Base-by-base conservation (phyloP, 352 stramenopile genomes). In the Phytophthora chlamydospora region DNA sequence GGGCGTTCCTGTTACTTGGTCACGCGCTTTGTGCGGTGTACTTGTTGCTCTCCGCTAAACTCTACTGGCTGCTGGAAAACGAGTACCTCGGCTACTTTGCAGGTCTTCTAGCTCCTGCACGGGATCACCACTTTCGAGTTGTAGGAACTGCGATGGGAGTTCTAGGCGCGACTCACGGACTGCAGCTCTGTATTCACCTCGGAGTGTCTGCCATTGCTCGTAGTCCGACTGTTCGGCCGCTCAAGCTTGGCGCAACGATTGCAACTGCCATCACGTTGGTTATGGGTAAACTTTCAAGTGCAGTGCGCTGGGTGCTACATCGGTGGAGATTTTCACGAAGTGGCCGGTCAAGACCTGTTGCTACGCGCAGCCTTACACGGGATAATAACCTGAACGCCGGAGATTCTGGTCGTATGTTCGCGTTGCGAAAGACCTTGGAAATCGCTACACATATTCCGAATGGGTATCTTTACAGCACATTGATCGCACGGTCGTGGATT, bases 401-500 rank as follows among this genome's bases (percentile, higher is more conserved):
- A 13, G 44, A 66, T 9, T 85, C 73, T 36, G 39, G 66, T 24
- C 13, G 56, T 4, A 42, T 67, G 0, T 75, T 82, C 19, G 35
- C 70, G 5, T 5, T 56, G 0, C 67, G 64, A 0, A 75, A 83
- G 24, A 21, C 74, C 4, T 8, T 83, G 3, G 71, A 83, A 42
- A 65, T 79, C 39, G 46, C 52, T 8, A 72, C 62, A 7, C 76
- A 81, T 35, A 67, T 66, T 0, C 24, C 61, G 6, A 71, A 81
- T 32, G 62, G 71, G 6, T 79, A 81, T 47, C 54, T 52, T 10
- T 63, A 62, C 17, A 86, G 76, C 24, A 16, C 69, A 3, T 47
- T 71, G 4, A 67, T 86, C 12, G 55, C 71, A 1, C 66, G 62
- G 7, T 46, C 58, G n/a, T 82, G 71, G 72, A 65, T 82, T 38